Evolutionary conservation across 2,329 filamentous ascomycete species (phyloP).

Genomic region (Fusarium musae): DNA sequence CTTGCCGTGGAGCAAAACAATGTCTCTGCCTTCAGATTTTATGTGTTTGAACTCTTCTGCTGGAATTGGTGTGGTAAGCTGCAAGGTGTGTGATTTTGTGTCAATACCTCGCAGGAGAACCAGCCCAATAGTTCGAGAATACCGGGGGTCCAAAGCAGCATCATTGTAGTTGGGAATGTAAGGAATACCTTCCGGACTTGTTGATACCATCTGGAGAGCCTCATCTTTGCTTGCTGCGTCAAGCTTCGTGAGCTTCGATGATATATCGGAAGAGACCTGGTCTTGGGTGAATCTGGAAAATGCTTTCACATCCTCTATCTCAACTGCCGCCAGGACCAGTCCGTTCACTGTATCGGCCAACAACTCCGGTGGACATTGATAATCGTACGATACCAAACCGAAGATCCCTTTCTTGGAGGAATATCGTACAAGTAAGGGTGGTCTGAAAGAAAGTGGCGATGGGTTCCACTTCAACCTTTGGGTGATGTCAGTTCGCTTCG

Average conservation of each 20-base stretch:
- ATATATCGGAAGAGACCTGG: background rate
- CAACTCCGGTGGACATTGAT: conserved; percentile 67
- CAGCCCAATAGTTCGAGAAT: conserved; percentile 70
- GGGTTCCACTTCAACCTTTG: conserved; percentile 58
- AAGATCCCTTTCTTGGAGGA: conserved; percentile 63
- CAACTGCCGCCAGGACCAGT: conserved; percentile 73
- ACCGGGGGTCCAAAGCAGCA: conserved; percentile 67
- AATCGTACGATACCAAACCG: conserved; percentile 76
- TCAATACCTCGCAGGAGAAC: conserved; percentile 79
- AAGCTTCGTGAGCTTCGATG: conserved; percentile 34
- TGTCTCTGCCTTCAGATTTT: conserved; percentile 55
- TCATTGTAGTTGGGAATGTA: conserved; percentile 67
- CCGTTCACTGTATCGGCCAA: conserved; percentile 76
- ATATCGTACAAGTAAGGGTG: conserved; percentile 73
- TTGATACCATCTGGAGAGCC: conserved; percentile 15
- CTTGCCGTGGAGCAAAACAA: conserved; percentile 75
- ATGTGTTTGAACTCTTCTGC: conserved; percentile 53
- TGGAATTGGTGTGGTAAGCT: conserved; percentile 72
- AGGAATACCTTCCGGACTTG: conserved; percentile 65
- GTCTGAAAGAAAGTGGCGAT: conserved; percentile 64
- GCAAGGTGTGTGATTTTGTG: conserved; percentile 60
- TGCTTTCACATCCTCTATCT: conserved; percentile 65
- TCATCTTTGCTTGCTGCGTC: background rate
- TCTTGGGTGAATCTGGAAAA: conserved; percentile 51
- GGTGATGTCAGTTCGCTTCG: background rate